Percentiles rank a stretch among this genome's conserved stretches.
These are phyloP conservation scores for Dorcoceras hygrometricum DNA, from an alignment of 257 asterid genomes.

Conservation along the genomic window DNA sequence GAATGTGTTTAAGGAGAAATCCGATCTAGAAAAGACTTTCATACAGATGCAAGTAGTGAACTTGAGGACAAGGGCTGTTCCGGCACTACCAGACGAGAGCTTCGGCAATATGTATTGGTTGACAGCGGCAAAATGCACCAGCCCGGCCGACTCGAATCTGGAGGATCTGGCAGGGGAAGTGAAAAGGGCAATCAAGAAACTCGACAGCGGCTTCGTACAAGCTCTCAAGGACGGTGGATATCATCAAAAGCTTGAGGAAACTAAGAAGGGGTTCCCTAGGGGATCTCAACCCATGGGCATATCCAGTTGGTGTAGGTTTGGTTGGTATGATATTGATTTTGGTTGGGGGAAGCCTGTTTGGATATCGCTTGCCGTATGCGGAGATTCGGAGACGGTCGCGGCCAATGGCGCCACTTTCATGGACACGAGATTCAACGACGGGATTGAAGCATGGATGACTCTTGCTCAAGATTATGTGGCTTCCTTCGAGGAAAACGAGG, in stretches of 20 bases:
- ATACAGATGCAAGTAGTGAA: conserved; percentile 13
- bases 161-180: conserved; percentile 9
- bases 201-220: conserved; percentile 16
- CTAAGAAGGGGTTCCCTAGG: neutral
- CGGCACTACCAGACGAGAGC: conserved; percentile 21
- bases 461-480: neutral
- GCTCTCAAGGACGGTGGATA: neutral
- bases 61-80: conserved; percentile 23
- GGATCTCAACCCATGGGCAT: neutral
- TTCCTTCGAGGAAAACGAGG: neutral
- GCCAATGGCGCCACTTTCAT: neutral
- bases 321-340: neutral
- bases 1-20: conserved; percentile 13
- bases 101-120: conserved; percentile 22
- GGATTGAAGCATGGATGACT: conserved; percentile 4
- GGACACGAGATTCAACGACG: neutral
- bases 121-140: neutral
- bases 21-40: neutral
- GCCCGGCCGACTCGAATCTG: neutral
- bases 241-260: neutral
- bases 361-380: neutral
- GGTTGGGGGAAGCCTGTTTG: conserved; percentile 10
- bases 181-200: conserved; percentile 7
- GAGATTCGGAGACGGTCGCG: too few relatives aligned
- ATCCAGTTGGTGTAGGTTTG: conserved; percentile 25